A percentile compares a stretch with the other conserved stretches of the same genome.
These are phyloP conservation scores for Marasmius oreades DNA, from an alignment of 1,284 basidiomycete genomes.

Conservation along the genomic window DNA sequence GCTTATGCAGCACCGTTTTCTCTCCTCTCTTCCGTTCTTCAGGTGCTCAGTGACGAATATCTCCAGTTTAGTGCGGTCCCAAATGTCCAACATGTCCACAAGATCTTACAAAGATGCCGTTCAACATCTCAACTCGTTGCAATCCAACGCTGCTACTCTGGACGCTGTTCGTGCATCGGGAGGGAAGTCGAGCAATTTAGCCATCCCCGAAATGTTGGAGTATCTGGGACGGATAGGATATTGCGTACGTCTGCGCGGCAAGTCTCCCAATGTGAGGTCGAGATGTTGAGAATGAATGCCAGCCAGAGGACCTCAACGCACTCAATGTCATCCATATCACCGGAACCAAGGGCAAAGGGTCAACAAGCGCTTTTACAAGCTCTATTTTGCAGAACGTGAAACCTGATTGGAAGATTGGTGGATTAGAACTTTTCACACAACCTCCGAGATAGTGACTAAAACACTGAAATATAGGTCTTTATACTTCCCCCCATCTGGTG, in stretches of 20 bases:
- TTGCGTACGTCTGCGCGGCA: slow-evolving; percentile 47
- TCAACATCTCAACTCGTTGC: slow-evolving; percentile 84
- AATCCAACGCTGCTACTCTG: slow-evolving; percentile 91
- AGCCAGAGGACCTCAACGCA: slow-evolving; percentile 82
- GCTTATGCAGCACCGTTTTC: slow-evolving; percentile 7
- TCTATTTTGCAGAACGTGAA: slow-evolving; percentile 63
- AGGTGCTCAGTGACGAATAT: slow-evolving; percentile 14
- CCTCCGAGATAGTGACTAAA: not conserved
- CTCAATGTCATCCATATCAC: slow-evolving; percentile 97
- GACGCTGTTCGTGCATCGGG: slow-evolving; percentile 82
- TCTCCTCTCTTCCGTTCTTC: slow-evolving; percentile 14
- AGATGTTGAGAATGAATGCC: slow-evolving; percentile 7
- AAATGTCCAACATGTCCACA: slow-evolving; percentile 41
- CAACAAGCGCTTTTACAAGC: slow-evolving; percentile 90
- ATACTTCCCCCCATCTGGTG: slow-evolving; percentile 96
- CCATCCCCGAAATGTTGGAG: slow-evolving; percentile 88
- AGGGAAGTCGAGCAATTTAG: slow-evolving; percentile 63
- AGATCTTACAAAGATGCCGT: slow-evolving; percentile 80
- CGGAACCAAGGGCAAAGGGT: slow-evolving; percentile 99
- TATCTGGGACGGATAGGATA: slow-evolving; percentile 90
- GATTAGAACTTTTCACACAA: slow-evolving; percentile 13
- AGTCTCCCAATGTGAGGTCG: slow-evolving; percentile 10
- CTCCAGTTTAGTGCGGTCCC: slow-evolving; percentile 13
- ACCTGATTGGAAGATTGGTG: slow-evolving; percentile 74
- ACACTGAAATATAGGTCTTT: slow-evolving; percentile 59